A percentile compares a stretch with the other conserved stretches of the same genome.
Conservation (phyloP, 768 basidiomycete genomes). For the Multifurca ochricompacta region DNA sequence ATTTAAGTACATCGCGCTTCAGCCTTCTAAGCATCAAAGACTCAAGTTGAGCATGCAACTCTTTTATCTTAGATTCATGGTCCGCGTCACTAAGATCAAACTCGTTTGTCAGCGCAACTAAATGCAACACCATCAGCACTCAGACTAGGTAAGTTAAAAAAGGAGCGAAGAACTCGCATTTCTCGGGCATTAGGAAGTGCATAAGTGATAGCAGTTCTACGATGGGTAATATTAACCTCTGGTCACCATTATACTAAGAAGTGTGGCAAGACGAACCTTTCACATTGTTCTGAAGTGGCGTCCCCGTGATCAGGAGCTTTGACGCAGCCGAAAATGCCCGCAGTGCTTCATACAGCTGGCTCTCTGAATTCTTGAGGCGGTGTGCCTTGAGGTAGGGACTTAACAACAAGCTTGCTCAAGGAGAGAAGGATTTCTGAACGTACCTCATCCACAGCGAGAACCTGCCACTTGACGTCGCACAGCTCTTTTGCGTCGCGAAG, state of each 20-base stretch:
- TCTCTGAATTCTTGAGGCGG: conserved; percentile 96
- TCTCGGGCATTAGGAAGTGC: conserved; percentile 99
- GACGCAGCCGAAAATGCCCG: conserved; percentile 82
- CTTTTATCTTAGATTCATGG: conserved; percentile 92
- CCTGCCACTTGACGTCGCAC: conserved; percentile 95
- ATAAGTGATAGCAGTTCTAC: conserved; percentile 90
- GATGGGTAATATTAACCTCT: conserved; percentile 1
- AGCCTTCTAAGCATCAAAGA: conserved; percentile 90
- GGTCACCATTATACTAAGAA: conserved; percentile 10
- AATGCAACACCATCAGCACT: conserved; percentile 8
- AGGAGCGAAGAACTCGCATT: conserved; percentile 49
- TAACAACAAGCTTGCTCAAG: neutral
- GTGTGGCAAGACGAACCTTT: conserved; percentile 55
- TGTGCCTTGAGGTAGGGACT: conserved; percentile 55
- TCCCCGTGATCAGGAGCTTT: conserved; percentile 95
- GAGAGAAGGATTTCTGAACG: conserved; percentile 21
- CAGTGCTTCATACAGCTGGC: conserved; percentile 92
- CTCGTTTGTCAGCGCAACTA: conserved; percentile 89
- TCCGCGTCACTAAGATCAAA: conserved; percentile 92
- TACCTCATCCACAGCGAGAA: conserved; percentile 92
- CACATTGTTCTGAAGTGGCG: conserved; percentile 97
- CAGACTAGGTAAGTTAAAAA: neutral
- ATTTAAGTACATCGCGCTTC: conserved; percentile 94
- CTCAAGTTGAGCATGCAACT: conserved; percentile 88
- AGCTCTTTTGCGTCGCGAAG: conserved; percentile 86